phyloP scores from a whole-genome alignment of 73 alveolate genomes.

The Urostyla sp. region DNA sequence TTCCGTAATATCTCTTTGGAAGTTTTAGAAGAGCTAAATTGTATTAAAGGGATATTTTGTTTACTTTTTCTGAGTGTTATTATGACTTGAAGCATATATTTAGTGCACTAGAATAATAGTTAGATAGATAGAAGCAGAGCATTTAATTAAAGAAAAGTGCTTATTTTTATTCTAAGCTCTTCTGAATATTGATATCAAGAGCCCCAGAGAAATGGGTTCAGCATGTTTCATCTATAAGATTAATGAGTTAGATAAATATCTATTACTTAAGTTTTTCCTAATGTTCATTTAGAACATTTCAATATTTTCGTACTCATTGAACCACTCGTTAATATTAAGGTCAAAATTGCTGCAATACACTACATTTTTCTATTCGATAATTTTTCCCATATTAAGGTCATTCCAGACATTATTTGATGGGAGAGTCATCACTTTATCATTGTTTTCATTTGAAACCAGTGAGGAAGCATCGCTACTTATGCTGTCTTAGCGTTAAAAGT shows the following conservation, averaged over 20 bases:
- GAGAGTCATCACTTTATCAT: constrained; percentile 9
- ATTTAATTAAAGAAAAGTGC: constrained; percentile 31
- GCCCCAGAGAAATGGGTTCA: constrained; percentile 30
- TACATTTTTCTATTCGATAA: constrained; percentile 57
- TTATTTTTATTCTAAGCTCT: background rate
- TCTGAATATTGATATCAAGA: background rate
- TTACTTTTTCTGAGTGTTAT: constrained; percentile 54
- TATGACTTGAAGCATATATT: constrained; percentile 3
- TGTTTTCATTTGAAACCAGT: constrained; percentile 1
- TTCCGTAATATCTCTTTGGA: background rate
- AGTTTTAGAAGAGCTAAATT: constrained; percentile 37
- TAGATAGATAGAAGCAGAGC: constrained; percentile 26
- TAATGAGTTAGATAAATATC: background rate
- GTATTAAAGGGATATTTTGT: background rate
- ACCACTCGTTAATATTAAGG: constrained; percentile 74
- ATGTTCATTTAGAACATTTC: constrained; percentile 67
- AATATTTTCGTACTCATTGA: constrained; percentile 71
- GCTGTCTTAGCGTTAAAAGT: constrained; percentile 20
- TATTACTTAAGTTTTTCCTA: constrained; percentile 65
- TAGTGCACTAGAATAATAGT: constrained; percentile 41
- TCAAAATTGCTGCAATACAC: constrained; percentile 73
- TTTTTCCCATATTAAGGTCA: constrained; percentile 42
- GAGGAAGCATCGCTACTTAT: background rate
- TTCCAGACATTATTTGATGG: background rate
- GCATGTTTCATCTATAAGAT: constrained; percentile 46